phyloP scores from a whole-genome alignment of 192 early-diverging fungal genomes.

The Blastocladiella britannica region DNA sequence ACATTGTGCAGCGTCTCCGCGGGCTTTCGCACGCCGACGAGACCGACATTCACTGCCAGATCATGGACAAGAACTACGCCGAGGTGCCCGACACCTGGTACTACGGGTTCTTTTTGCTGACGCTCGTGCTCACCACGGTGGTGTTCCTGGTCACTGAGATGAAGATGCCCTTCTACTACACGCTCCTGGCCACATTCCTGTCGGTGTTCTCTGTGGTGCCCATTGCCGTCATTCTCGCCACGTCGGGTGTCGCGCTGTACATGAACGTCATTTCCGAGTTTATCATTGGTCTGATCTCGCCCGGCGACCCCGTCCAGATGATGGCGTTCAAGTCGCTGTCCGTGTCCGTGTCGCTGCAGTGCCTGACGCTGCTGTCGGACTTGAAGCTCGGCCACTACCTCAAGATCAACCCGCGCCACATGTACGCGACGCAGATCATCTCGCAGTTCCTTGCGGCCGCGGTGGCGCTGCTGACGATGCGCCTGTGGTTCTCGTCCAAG shows the following conservation, averaged over 20 bases:
- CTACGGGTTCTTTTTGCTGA: conserved; percentile 17
- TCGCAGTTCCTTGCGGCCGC: conserved; percentile 36
- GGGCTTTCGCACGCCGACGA: conserved; percentile 16
- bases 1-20: conserved; percentile 24
- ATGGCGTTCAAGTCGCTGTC: conserved; percentile 73
- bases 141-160: conserved; percentile 28
- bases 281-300: conserved; percentile 56
- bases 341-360: conserved; percentile 56
- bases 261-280: conserved; percentile 59
- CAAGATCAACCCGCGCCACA: conserved; percentile 42
- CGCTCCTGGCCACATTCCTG: conserved; percentile 33
- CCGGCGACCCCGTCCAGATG: conserved; percentile 62
- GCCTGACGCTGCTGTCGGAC: conserved; percentile 45
- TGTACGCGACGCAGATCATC: conserved; percentile 36
- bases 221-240: conserved; percentile 56
- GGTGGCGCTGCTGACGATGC: conserved; percentile 19
- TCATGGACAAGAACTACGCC: conserved; percentile 44
- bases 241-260: neutral
- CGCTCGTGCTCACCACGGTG: conserved; percentile 20
- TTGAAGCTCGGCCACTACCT: conserved; percentile 62
- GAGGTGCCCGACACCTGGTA: conserved; percentile 50
- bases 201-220: conserved; percentile 47
- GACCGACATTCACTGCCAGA: conserved; percentile 40
- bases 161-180: conserved; percentile 58
- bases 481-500: neutral